phyloP scores from a whole-genome alignment of 257 asterid genomes.

The Penstemon eatonii region DNA sequence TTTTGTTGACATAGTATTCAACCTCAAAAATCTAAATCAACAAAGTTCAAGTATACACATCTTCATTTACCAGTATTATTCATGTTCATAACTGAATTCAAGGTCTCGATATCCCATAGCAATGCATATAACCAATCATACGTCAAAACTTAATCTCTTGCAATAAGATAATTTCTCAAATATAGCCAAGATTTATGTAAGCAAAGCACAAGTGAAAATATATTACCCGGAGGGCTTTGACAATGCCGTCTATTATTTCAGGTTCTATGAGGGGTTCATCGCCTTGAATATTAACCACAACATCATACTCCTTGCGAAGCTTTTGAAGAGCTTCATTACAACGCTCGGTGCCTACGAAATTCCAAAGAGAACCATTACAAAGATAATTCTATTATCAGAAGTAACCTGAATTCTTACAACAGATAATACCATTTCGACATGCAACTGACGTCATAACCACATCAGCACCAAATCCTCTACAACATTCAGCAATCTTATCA shows the following conservation, averaged over 20 bases:
- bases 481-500: conserved; percentile 85
- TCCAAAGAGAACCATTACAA: conserved; percentile 18
- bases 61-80: neutral
- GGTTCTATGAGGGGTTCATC: conserved; percentile 97
- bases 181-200: no score
- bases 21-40: neutral
- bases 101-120: neutral
- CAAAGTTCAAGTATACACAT: neutral
- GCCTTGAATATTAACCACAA: conserved; percentile 90
- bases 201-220: neutral
- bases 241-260: conserved; percentile 82
- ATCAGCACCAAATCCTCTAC: conserved; percentile 88
- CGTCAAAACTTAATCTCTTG: neutral
- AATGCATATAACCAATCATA: neutral
- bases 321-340: conserved; percentile 82
- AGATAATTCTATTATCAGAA: conserved; percentile 1
- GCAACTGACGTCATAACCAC: conserved; percentile 88
- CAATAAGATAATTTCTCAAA: no score
- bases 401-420: neutral
- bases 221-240: conserved; percentile 73
- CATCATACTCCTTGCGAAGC: conserved; percentile 65
- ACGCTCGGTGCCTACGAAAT: conserved; percentile 69
- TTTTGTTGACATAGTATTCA: no score
- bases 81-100: neutral
- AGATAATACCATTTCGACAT: conserved; percentile 67